Base-by-base conservation (phyloP, 2,329 filamentous ascomycete genomes). In the Chaetomium sp. region DNA sequence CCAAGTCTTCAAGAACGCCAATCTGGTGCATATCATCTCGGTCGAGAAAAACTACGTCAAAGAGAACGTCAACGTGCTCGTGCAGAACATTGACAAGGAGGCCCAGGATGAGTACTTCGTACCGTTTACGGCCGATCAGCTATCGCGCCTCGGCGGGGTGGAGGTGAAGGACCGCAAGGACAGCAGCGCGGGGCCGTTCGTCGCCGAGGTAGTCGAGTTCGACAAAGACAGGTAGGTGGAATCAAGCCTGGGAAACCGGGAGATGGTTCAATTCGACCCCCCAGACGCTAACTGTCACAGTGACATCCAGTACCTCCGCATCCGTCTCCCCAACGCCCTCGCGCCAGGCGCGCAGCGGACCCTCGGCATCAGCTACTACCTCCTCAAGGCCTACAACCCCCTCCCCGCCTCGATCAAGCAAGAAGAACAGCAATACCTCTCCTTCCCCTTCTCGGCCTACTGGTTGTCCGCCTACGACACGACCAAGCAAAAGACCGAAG, bases 161-260 rank as follows among this genome's bases (percentile, higher is more conserved):
- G 91, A 97, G 74, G 94, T 91, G 53, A 89, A 87, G 76, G 90
- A 97, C 71, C 94, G 91, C 79, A 96, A 96, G 73, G 82, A 91
- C 61, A 72, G 81, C 38, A 79, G 78, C 52, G 79, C 82, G 62
- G 81, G 80, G 10, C 77, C 80, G 37, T 95, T 96, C 70, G 72
- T 74, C 49, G 84, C 86, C 43, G 85, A 89, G 62, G 74, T 81
- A 52, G 84, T 88, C 12, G 86, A 86, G 64, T 79, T 81, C 62
- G 79, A 87, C 60, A 65, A 76, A 27, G 68, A 82, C 71, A 89
- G 76, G 79, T 81, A 69, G 60, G 69, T 62, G 14, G 11, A 33
- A 42, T 6, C 14, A 2, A 6, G 3, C 14, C 8, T n/a, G 19
- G 36, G 11, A 38, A 52, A 52, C 36, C 47, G 40, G 58, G 40